Evolutionary conservation across 1,284 basidiomycete species (phyloP), one percentile per base, ranked within the genome.

Genomic region (Coniferiporia weirii): DNA sequence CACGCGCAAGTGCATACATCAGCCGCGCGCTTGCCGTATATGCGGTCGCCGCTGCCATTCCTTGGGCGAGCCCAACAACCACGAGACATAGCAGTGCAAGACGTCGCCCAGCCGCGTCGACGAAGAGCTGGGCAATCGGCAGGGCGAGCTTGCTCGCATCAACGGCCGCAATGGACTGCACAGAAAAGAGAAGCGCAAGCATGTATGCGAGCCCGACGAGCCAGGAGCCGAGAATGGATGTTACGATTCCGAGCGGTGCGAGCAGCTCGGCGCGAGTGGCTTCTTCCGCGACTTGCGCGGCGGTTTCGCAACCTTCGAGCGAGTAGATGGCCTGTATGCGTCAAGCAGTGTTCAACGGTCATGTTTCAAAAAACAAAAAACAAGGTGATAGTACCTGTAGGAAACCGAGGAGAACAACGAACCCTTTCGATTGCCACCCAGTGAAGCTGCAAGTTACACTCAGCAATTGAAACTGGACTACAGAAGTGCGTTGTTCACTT

Each of bases 271-370:
- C 82, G 46, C 79, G 77, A 50, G 75, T 71, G 27, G 82, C 81
- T 68, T 84, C 82, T 68, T 84, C 82, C 4, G 82, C 82, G 6
- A 83, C 77, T 68, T 84, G 82, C 22, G 82, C 82, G 40, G 82
- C 82, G 4, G 82, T 84, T 67, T 83, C 82, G 66, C 82, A 83
- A 17, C 82, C 82, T 70, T 83, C 82, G 22, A 84, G 74, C 0
- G 82, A 82, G 65, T 84, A 84, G 4, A 84, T 82, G 2, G 82
- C 82, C 76, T 80, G 27, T 2, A 27, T 27, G 27, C 27, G 27
- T 27, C 5, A 27, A 27, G 27, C n/a, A n/a, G n/a, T n/a, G 27
- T 5, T 27, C 27, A 27, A 3, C 27, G 27, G n/a, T 27, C 27
- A 27, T 5, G 27, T 27, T 27, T 27, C 5, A 27, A 27, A 27